Conservation (phyloP, 345 rosid genomes). For the Viola odorata region DNA sequence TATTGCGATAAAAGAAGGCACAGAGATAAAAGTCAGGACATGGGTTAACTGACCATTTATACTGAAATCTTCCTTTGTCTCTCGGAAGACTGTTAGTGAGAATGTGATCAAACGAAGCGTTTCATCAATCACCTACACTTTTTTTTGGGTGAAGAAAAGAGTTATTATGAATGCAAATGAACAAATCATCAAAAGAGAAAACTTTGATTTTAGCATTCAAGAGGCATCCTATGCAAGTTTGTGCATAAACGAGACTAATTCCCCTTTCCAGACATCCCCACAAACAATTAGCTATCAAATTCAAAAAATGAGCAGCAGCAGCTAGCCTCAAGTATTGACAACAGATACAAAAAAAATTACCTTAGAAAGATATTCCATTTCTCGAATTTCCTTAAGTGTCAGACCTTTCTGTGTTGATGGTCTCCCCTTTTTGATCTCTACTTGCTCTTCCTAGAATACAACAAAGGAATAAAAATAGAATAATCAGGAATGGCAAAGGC, state of each 20-base stretch:
- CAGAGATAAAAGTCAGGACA: no score
- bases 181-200: not conserved
- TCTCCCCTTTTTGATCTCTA: slow-evolving; percentile 40
- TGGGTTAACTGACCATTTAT: slow-evolving; percentile 49
- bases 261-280: no score
- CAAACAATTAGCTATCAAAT: no score
- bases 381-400: slow-evolving; percentile 62
- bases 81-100: slow-evolving; percentile 72
- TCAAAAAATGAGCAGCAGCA: not conserved
- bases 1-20: no score
- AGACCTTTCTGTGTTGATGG: slow-evolving; percentile 39
- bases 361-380: slow-evolving; percentile 73
- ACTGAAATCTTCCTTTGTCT: slow-evolving; percentile 53
- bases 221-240: no score
- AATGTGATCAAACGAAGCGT: slow-evolving; percentile 70
- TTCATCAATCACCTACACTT: slow-evolving; percentile 68
- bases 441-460: slow-evolving; percentile 59
- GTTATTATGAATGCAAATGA: not conserved
- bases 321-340: not conserved
- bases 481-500: not conserved
- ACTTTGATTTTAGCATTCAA: no score
- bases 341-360: slow-evolving; percentile 14
- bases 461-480: not conserved
- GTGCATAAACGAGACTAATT: no score
- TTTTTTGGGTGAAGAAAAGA: not conserved